These are phyloP conservation scores for Russula earlei DNA, from an alignment of 768 basidiomycete genomes.

Conservation along the genomic window DNA sequence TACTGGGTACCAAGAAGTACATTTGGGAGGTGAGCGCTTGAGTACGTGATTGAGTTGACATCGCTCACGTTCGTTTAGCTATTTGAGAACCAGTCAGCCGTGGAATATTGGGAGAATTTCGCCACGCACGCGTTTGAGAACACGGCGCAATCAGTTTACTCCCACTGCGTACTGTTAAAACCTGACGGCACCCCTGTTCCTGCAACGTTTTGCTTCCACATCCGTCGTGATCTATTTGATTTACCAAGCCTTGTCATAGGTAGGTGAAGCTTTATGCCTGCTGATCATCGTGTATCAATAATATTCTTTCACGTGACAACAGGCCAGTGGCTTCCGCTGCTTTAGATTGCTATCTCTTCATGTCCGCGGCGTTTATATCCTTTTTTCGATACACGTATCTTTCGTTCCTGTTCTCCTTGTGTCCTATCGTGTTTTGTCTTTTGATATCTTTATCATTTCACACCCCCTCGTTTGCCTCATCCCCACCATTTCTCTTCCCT, in stretches of 20 bases:
- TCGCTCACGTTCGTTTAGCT: slow-evolving; percentile 38
- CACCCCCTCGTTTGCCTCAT: background rate
- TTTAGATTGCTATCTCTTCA: slow-evolving; percentile 32
- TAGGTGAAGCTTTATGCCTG: slow-evolving; percentile 29
- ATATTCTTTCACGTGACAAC: slow-evolving; percentile 23
- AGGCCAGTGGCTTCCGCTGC: slow-evolving; percentile 85
- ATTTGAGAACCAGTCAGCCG: slow-evolving; percentile 91
- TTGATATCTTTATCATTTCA: slow-evolving; percentile 15
- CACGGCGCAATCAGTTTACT: slow-evolving; percentile 90
- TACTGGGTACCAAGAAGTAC: slow-evolving; percentile 49
- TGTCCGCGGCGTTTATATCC: too few species aligned
- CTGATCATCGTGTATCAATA: background rate
- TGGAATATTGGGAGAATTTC: slow-evolving; percentile 96
- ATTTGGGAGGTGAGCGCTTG: slow-evolving; percentile 50
- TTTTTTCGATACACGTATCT: too few species aligned
- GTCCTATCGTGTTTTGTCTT: background rate
- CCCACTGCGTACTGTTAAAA: slow-evolving; percentile 83
- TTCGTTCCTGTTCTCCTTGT: too few species aligned
- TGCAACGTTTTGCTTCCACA: slow-evolving; percentile 92
- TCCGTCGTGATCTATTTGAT: slow-evolving; percentile 87
- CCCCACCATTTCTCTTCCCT: background rate
- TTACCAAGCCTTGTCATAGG: slow-evolving; percentile 84
- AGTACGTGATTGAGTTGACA: background rate
- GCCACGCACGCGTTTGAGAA: slow-evolving; percentile 96
- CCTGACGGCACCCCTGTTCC: slow-evolving; percentile 77